Evolutionary conservation across 2,329 filamentous ascomycete genomes (phyloP).

Genomic region (Stemphylium beticola): DNA sequence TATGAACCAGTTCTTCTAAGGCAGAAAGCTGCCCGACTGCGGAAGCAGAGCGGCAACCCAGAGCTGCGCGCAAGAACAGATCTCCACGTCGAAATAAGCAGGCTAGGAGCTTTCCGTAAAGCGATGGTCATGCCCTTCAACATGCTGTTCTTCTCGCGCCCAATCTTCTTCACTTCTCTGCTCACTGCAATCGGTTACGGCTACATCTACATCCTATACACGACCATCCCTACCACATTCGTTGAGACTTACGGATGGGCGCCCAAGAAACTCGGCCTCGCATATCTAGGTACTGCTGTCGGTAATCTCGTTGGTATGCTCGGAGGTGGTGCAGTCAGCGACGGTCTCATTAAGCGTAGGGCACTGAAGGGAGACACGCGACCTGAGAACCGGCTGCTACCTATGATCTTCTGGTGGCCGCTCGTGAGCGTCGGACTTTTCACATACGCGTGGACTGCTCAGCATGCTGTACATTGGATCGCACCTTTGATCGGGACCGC

Average conservation of each 20-base stretch:
- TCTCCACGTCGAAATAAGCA: slow-evolving; percentile 37
- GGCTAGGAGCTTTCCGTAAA: slow-evolving; percentile 43
- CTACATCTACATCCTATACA: slow-evolving; percentile 40
- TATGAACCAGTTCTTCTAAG: slow-evolving; percentile 43
- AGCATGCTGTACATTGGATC: slow-evolving; percentile 34
- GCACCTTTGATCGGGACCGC: slow-evolving; percentile 32
- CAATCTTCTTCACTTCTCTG: slow-evolving; percentile 58
- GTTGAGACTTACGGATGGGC: slow-evolving; percentile 25
- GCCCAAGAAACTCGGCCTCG: slow-evolving; percentile 24
- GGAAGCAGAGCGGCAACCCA: slow-evolving; percentile 36
- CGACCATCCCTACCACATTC: slow-evolving; percentile 33
- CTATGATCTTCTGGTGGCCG: slow-evolving; percentile 34
- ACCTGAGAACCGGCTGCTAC: slow-evolving; percentile 21
- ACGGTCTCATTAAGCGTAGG: slow-evolving; percentile 29
- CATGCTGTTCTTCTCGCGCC: slow-evolving; percentile 58
- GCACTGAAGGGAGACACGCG: slow-evolving; percentile 18
- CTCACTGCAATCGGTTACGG: slow-evolving; percentile 53
- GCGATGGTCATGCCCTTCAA: slow-evolving; percentile 56
- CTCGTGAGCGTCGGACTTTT: slow-evolving; percentile 32
- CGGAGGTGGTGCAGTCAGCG: slow-evolving; percentile 38
- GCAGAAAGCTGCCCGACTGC: slow-evolving; percentile 39
- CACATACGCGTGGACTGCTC: slow-evolving; percentile 38
- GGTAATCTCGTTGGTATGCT: slow-evolving; percentile 43
- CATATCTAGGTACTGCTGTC: slow-evolving; percentile 33
- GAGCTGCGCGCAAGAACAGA: slow-evolving; percentile 33